These are phyloP conservation scores for Fraxinus quadrangulata DNA, from an alignment of 257 asterid species.

Conservation along the genomic window DNA sequence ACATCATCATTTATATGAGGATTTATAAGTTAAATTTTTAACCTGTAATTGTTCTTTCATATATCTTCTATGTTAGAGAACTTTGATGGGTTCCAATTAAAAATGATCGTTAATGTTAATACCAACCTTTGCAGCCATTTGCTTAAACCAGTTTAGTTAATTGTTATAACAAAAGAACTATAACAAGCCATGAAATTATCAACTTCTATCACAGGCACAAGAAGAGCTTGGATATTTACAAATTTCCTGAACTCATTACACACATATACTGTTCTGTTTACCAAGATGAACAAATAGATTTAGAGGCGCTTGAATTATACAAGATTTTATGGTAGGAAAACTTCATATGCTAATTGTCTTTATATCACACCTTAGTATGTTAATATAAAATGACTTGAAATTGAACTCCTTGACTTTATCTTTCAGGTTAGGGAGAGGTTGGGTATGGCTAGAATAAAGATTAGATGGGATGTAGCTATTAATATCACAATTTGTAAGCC, in stretches of 20 bases:
- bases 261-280: background rate
- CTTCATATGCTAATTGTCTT: background rate
- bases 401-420: background rate
- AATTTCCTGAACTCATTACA: background rate
- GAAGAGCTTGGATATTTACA: background rate
- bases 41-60: background rate
- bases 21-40: background rate
- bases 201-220: background rate
- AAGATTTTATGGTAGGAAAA: conserved; percentile 1
- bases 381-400: conserved; percentile 6
- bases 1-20: background rate
- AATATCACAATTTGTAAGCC: background rate
- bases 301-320: background rate
- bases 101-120: background rate
- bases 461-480: background rate
- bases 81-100: background rate
- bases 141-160: background rate
- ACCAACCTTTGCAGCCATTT: background rate
- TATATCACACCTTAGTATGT: conserved; percentile 7
- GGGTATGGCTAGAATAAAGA: conserved; percentile 3
- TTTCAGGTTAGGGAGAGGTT: conserved; percentile 1
- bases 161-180: background rate
- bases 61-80: background rate
- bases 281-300: conserved; percentile 13
- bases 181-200: background rate